Conservation (phyloP, 2,329 filamentous ascomycete species). For the Byssochlamys sp. region DNA sequence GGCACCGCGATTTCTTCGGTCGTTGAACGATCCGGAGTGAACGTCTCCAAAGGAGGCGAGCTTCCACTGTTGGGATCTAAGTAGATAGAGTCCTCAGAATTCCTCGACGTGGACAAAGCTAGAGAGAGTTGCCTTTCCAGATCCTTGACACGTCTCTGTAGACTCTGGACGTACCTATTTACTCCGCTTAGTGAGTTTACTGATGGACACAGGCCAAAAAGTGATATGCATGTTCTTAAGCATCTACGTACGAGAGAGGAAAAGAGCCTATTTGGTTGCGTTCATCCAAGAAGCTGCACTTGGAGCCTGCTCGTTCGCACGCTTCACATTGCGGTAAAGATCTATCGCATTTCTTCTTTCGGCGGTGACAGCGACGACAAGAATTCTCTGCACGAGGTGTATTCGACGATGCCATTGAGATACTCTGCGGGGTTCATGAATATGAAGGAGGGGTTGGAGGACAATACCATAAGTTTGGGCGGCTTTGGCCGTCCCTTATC, state of each 20-base stretch:
- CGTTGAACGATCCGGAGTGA: not conserved
- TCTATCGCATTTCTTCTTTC: conserved; percentile 38
- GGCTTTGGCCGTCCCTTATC: not conserved
- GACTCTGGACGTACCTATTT: conserved; percentile 25
- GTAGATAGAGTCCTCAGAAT: not conserved
- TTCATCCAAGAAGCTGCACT: conserved; percentile 35
- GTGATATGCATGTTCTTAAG: not conserved
- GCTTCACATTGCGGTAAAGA: conserved; percentile 31
- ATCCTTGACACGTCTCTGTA: conserved; percentile 20
- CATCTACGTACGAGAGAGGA: conserved; percentile 29
- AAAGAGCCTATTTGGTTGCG: conserved; percentile 32
- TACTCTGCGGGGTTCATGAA: conserved; percentile 1
- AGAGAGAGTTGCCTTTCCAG: conserved; percentile 8
- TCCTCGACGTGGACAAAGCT: not conserved
- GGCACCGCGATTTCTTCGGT: not conserved
- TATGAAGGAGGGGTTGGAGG: not conserved
- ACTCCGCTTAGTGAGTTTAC: not conserved
- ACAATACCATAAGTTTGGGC: not conserved
- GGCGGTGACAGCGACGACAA: conserved; percentile 33
- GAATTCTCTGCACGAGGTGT: conserved; percentile 18
- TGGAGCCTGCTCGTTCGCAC: conserved; percentile 27
- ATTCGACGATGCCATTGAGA: conserved; percentile 8
- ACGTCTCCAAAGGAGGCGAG: not conserved
- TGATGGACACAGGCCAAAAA: not conserved
- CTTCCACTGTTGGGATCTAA: not conserved